phyloP scores from a whole-genome alignment of 371 early-diverging fungal genomes.

The Mycotypha africana region DNA sequence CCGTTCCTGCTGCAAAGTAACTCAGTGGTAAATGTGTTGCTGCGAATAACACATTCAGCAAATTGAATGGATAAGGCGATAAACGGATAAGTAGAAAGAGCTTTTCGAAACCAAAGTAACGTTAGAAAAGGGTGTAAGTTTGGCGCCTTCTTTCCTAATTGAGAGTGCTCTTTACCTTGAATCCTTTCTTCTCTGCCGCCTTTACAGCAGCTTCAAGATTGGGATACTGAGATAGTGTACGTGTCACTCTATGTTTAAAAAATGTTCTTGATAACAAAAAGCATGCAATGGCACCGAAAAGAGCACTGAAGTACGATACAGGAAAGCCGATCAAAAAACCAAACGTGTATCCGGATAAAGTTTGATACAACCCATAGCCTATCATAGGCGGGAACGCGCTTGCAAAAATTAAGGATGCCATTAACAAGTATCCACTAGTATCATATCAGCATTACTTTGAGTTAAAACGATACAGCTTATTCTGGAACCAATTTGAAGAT shows the following conservation, averaged over 20 bases:
- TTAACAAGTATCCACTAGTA: slow-evolving; percentile 35
- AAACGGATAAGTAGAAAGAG: slow-evolving; percentile 62
- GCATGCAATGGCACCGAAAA: slow-evolving; percentile 55
- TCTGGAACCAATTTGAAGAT: too few relatives aligned
- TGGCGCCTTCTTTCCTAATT: too few relatives aligned
- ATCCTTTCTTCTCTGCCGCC: slow-evolving; percentile 66
- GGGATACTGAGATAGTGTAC: slow-evolving; percentile 45
- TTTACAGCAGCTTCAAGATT: slow-evolving; percentile 52
- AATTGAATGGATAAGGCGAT: slow-evolving; percentile 74
- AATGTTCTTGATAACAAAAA: slow-evolving; percentile 54
- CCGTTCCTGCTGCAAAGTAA: slow-evolving; percentile 56
- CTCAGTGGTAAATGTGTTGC: slow-evolving; percentile 56
- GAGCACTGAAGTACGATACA: slow-evolving; percentile 54
- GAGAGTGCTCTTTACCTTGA: slow-evolving; percentile 49
- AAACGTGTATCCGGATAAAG: slow-evolving; percentile 64
- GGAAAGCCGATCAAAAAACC: slow-evolving; percentile 56
- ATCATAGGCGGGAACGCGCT: slow-evolving; percentile 66
- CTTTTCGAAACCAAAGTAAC: too few relatives aligned
- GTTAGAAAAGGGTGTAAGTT: too few relatives aligned
- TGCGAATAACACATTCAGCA: slow-evolving; percentile 67
- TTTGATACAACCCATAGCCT: slow-evolving; percentile 62
- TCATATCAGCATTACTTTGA: too few relatives aligned
- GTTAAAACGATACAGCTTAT: too few relatives aligned
- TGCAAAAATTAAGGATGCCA: slow-evolving; percentile 37
- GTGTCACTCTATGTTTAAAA: slow-evolving; percentile 46